Percentiles rank a stretch among this genome's conserved stretches.
Conservation (phyloP, 164 flowering plant species). For the Cinnamomum micranthum region DNA sequence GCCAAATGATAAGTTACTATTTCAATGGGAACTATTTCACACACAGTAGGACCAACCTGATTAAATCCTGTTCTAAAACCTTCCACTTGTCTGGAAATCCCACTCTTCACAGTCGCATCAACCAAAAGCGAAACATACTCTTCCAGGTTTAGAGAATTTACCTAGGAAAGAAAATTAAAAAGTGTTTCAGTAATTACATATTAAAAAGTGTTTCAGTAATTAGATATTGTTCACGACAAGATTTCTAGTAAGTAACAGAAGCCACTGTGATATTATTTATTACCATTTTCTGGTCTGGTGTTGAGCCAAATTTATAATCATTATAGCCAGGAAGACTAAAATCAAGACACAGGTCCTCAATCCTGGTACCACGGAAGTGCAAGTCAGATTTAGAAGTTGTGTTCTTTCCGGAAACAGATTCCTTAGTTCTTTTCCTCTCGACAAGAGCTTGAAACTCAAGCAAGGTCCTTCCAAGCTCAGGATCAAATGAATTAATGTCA, state of each 20-base stretch:
- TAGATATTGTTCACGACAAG: neutral
- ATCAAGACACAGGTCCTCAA: constrained; percentile 89
- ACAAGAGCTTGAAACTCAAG: constrained; percentile 81
- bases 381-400: constrained; percentile 20
- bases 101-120: constrained; percentile 73
- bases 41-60: constrained; percentile 45
- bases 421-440: constrained; percentile 36
- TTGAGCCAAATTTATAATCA: constrained; percentile 50
- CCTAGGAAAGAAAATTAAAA: constrained; percentile 35
- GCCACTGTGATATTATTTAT: neutral
- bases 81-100: constrained; percentile 79
- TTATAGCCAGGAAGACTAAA: constrained; percentile 94
- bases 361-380: constrained; percentile 42
- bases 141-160: constrained; percentile 61
- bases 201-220: neutral
- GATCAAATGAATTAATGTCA: constrained; percentile 82
- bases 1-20: neutral
- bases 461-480: constrained; percentile 67
- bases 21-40: neutral
- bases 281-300: constrained; percentile 47
- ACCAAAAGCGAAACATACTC: constrained; percentile 61
- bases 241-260: neutral
- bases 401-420: constrained; percentile 15
- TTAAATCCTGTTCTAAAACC: constrained; percentile 90
- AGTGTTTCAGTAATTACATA: neutral